Percentiles rank a stretch among this genome's conserved stretches.
These are phyloP conservation scores for Volvariella surrecta DNA, from an alignment of 1,284 basidiomycete genomes.

Conservation along the genomic window DNA sequence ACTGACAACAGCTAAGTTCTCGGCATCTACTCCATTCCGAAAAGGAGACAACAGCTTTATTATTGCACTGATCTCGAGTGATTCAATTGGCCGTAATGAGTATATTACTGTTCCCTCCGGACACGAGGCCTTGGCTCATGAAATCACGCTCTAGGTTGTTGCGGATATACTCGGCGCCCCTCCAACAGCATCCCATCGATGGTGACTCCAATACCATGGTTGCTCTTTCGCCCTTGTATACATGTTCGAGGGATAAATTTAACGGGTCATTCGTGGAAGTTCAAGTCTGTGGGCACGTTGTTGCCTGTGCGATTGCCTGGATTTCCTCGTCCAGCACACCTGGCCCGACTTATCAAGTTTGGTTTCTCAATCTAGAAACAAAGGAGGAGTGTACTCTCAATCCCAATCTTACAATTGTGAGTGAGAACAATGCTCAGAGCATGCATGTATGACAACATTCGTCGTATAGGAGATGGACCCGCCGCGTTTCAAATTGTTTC, in stretches of 20 bases:
- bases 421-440: too few relatives aligned
- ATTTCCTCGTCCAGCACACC: constrained; percentile 11
- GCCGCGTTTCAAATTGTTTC: too few relatives aligned
- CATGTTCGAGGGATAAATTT: constrained; percentile 9
- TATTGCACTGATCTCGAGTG: neutral
- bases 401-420: too few relatives aligned
- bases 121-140: neutral
- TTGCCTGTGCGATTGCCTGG: constrained; percentile 26
- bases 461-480: too few relatives aligned
- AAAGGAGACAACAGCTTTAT: neutral
- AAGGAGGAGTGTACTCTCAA: too few relatives aligned
- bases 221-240: constrained; percentile 4
- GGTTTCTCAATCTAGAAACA: neutral
- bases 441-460: too few relatives aligned
- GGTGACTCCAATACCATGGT: neutral
- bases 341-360: neutral
- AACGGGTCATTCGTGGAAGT: constrained; percentile 17
- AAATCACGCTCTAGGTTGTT: neutral
- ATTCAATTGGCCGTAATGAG: constrained; percentile 3
- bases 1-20: constrained; percentile 22
- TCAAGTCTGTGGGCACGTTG: constrained; percentile 20
- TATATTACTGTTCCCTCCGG: neutral
- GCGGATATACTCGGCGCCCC: neutral
- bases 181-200: neutral
- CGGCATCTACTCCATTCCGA: constrained; percentile 14